phyloP scores from a whole-genome alignment of 2,329 filamentous ascomycete species.

The Rhexocercosporidium sp. region DNA sequence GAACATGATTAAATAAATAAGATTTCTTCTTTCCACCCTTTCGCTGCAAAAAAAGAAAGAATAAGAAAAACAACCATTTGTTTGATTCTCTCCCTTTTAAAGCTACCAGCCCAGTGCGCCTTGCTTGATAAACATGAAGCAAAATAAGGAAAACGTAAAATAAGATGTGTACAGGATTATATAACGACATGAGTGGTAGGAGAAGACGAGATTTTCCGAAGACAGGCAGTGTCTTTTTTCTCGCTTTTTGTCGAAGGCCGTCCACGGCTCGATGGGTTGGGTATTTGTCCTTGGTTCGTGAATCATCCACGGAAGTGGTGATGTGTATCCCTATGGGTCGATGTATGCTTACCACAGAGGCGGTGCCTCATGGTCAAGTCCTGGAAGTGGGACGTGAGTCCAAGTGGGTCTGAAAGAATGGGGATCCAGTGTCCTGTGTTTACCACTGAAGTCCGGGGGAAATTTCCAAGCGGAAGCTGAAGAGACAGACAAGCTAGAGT shows the following conservation, averaged over 20 bases:
- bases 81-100: slow-evolving; percentile 5
- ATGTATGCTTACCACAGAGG: background rate
- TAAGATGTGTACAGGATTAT: slow-evolving; percentile 32
- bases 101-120: slow-evolving; percentile 25
- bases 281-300: slow-evolving; percentile 2
- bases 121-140: slow-evolving; percentile 26
- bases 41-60: slow-evolving; percentile 11
- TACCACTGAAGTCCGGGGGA: slow-evolving; percentile 26
- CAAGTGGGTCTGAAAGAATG: slow-evolving; percentile 13
- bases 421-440: slow-evolving; percentile 30
- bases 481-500: slow-evolving; percentile 20
- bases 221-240: slow-evolving; percentile 17
- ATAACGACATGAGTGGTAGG: slow-evolving; percentile 27
- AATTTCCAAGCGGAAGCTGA: slow-evolving; percentile 18
- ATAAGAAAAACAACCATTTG: background rate
- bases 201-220: slow-evolving; percentile 8
- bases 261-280: slow-evolving; percentile 16
- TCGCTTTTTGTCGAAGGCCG: slow-evolving; percentile 19
- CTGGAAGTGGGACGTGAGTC: slow-evolving; percentile 5
- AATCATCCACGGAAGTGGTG: slow-evolving; percentile 13
- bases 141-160: slow-evolving; percentile 12
- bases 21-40: slow-evolving; percentile 8
- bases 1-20: slow-evolving; percentile 9
- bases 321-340: background rate
- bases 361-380: background rate